Base-by-base conservation (phyloP, 108 stramenopile species). In the Bacterosira constricta region DNA sequence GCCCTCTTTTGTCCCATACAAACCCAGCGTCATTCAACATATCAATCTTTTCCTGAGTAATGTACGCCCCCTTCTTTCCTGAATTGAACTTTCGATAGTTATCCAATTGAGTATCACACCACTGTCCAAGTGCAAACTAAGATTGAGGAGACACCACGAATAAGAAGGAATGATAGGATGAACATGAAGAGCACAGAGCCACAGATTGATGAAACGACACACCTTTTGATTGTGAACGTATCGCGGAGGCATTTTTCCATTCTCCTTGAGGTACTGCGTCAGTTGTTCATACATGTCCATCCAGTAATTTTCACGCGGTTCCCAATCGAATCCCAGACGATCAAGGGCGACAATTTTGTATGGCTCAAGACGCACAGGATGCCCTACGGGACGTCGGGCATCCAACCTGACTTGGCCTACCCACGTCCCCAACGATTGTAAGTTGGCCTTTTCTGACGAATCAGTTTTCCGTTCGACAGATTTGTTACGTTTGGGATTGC, bases 1-100 rank as follows among this genome's bases (percentile, higher is more conserved):
- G 51, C n/a, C 71, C 71, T 29, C 26, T 13, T 37, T 56, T 73
- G 36, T 73, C 52, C 71, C 71, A 73, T 11, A 73, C 63, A 47
- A 73, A 71, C 63, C 69, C 69, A 58, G 72, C 66, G 27, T 72
- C 17, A 23, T 79, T 60, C 77, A 79, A 49, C 71, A 79, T 46
- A 34, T 79, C 64, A 59, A 79, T 79, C 58, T 73, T 79, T 36
- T 63, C 52, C 52, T 69, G 75, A 27, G 75, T 63, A 27, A 77
- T 77, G 35, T 71, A 72, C 6, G 71, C 70, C 26, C 35, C 54
- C 44, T 56, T 59, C 32, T 53, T 72, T 17, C 64, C 71, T 23
- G 42, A 13, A 30, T 49, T 29, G 41, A 72, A 66, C 46, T 79
- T 64, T 37, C 57, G 29, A 39, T 72, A 72, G 38, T 72, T 71